Conservation (phyloP, 768 basidiomycete species). For the Lenzites betulinus region DNA sequence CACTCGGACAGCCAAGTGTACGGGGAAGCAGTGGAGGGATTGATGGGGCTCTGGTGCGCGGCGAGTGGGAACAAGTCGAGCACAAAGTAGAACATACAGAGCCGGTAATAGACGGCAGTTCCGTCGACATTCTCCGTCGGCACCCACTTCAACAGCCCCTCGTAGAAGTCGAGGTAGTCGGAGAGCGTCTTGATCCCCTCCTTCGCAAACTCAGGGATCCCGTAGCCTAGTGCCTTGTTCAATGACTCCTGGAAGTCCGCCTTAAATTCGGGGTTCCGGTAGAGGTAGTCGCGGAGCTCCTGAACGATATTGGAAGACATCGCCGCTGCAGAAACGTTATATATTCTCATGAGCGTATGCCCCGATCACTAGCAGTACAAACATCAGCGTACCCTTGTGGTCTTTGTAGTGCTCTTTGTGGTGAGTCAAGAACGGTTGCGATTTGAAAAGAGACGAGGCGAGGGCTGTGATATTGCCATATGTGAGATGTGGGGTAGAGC, state of each 20-base stretch:
- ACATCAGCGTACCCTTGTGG: too few species aligned
- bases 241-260: conserved; percentile 11
- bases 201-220: conserved; percentile 12
- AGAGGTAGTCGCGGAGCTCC: too few species aligned
- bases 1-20: conserved; percentile 21
- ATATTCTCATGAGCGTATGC: too few species aligned
- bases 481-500: too few species aligned
- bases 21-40: conserved; percentile 9
- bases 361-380: too few species aligned
- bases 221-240: neutral
- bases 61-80: conserved; percentile 15
- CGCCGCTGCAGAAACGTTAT: neutral
- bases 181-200: conserved; percentile 18
- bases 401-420: too few species aligned
- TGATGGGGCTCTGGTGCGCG: conserved; percentile 14
- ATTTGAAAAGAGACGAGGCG: too few species aligned
- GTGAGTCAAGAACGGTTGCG: too few species aligned
- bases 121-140: conserved; percentile 15
- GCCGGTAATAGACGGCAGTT: conserved; percentile 14
- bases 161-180: conserved; percentile 21
- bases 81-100: conserved; percentile 26
- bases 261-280: too few species aligned
- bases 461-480: too few species aligned
- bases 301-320: neutral
- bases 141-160: conserved; percentile 19